Base-by-base conservation (phyloP, 2,329 filamentous ascomycete species). In the Elsinoe ampelina region DNA sequence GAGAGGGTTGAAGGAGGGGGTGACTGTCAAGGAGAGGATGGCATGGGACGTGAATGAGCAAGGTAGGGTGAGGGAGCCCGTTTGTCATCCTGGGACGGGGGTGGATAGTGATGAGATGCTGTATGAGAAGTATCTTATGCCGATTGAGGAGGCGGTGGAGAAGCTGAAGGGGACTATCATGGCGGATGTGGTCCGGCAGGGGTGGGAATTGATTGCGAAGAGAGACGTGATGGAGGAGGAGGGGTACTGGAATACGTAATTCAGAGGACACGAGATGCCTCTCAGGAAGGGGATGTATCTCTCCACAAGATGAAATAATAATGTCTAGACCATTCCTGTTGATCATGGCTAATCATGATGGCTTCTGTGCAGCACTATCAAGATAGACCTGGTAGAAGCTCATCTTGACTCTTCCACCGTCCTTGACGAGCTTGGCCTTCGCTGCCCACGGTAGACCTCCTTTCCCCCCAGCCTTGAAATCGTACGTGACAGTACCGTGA, bases 311-410 rank as follows among this genome's bases (percentile, higher is more conserved):
- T 26, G 20, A 35, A 50, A 34, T 50, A 12, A 19, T 50, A 50
- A 50, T 52, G n/a, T 39, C 17, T 52, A 52, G 10, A 13, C 15
- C 4, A 20, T 10, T 10, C 20, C 19, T 35, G 41, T 35, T 6
- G 15, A 13, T 35, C 26, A 7, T 30, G 17, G 1, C 30, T 35
- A 30, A 17, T 34, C 30, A 56, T n/a, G 54, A 56, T 6, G 54
- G 39, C 54, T 56, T 56, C 41, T 56, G 54, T n/a, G 54, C 54
- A n/a, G 54, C 54, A 19, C 20, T 56, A 17, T 79, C 77, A 61
- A 80, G 59, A 63, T 79, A 80, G 5, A 80, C 77, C 64, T 80
- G 77, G 65, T 81, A 80, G 60, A 75, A 77, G 30, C 72, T 68
- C 70, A 80, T 72, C 67, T 73, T 80, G 64, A 81, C 77, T 61